These are phyloP conservation scores for Malassezia restricta DNA, from an alignment of 1,284 basidiomycete genomes.

Conservation along the genomic window DNA sequence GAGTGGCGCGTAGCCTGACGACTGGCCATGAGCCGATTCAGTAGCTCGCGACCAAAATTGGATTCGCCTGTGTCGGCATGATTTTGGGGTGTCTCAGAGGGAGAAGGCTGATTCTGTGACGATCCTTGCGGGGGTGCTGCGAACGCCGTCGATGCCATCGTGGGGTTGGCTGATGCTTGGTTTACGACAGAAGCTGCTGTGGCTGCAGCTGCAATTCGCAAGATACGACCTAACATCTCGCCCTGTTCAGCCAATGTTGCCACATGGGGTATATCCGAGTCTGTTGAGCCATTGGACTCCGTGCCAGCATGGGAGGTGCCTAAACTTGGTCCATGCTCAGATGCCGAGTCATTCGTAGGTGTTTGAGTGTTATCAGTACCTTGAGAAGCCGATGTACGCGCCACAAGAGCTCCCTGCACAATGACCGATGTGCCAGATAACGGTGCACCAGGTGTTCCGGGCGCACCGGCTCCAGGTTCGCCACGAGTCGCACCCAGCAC, in stretches of 20 bases:
- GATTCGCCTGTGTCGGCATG: not conserved
- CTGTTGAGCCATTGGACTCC: not conserved
- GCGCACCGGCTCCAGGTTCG: not conserved
- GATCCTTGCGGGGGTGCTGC: not conserved
- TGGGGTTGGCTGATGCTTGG: not conserved
- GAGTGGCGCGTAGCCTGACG: not conserved
- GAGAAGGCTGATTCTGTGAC: not conserved
- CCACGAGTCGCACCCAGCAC: slow-evolving; percentile 6
- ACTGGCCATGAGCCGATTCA: slow-evolving; percentile 12
- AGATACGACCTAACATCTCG: slow-evolving; percentile 38
- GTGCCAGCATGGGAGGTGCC: not conserved
- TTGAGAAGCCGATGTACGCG: slow-evolving; percentile 15
- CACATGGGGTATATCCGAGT: slow-evolving; percentile 19
- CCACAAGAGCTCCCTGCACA: slow-evolving; percentile 39
- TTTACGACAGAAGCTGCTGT: slow-evolving; percentile 40
- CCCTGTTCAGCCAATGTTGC: slow-evolving; percentile 42
- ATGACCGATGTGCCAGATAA: slow-evolving; percentile 36
- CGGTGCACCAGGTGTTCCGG: not conserved
- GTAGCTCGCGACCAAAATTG: slow-evolving; percentile 17
- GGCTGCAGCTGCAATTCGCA: slow-evolving; percentile 38
- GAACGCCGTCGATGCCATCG: not conserved
- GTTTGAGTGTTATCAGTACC: not conserved
- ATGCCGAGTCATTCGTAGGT: slow-evolving; percentile 1
- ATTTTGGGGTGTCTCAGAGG: not conserved
- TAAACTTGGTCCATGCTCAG: not conserved